phyloP scores from a whole-genome alignment of 2,329 filamentous ascomycete species.

The Colletotrichum limetticola region DNA sequence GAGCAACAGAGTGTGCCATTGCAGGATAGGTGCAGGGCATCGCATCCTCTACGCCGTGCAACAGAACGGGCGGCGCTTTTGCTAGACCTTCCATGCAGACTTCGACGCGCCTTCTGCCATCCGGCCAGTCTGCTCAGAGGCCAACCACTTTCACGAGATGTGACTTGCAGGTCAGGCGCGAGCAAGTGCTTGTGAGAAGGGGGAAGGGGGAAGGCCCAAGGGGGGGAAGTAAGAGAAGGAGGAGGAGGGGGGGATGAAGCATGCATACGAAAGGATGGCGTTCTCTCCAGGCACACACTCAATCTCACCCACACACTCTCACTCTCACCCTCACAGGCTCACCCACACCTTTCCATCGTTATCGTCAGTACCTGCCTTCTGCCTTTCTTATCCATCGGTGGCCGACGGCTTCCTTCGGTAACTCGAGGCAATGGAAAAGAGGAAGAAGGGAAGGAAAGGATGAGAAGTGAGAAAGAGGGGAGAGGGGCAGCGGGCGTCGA shows the following conservation, averaged over 20 bases:
- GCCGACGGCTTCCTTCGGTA: conserved; percentile 33
- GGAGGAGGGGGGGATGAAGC: not conserved
- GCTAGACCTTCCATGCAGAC: conserved; percentile 31
- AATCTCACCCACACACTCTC: not conserved
- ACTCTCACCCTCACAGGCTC: not conserved
- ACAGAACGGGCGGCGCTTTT: conserved; percentile 20
- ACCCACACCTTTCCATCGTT: conserved; percentile 8
- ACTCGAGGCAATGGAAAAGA: not conserved
- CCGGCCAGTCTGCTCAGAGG: not conserved
- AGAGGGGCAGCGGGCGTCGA: not conserved
- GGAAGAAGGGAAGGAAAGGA: not conserved
- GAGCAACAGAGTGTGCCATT: conserved; percentile 19
- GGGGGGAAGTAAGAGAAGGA: not conserved
- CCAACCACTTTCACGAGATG: conserved; percentile 3
- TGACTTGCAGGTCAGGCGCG: conserved; percentile 14
- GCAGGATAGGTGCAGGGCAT: conserved; percentile 18
- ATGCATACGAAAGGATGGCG: not conserved
- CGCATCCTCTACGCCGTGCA: conserved; percentile 14
- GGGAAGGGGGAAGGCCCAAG: not conserved
- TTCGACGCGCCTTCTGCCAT: conserved; percentile 34
- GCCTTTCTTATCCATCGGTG: not conserved
- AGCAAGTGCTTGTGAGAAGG: not conserved
- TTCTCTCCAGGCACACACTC: conserved; percentile 1
- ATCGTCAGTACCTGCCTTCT: conserved; percentile 1
- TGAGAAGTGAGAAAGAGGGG: not conserved